Evolutionary conservation across 805 yeast genomes (phyloP), one percentile per base, ranked within the genome.

Genomic region (Komagataella pastoris): DNA sequence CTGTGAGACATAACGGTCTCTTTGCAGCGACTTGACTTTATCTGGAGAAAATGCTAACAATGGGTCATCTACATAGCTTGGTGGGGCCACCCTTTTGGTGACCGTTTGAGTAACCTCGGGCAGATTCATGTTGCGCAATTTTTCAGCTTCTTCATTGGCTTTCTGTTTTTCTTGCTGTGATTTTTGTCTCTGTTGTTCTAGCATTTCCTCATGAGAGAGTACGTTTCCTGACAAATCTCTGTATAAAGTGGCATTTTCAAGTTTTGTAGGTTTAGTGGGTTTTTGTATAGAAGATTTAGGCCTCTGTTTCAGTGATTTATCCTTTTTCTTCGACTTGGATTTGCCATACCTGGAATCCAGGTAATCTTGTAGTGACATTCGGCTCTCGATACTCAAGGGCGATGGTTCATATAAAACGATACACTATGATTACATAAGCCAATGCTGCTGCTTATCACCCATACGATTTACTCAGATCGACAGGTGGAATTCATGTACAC

Each of bases 31-130:
- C 30, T 57, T 57, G 3, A 53, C 51, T 18, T 59, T 58, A 1
- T 59, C 57, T 19, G 69, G 60, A 24, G 67, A 62, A 56, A 81
- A 83, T 10, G 70, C 58, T 2, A 73, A 62, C 23, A 85, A 71
- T 0, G 95, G 95, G 59, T 87, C 95, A 18, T 83, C 88, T 40
- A 71, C 71, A 12, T 61, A 59, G 14, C 40, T 30, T 30, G 40
- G 40, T 5, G 40, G 40, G 8, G 40, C 40, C 14, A 30, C 40
- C n/a, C 40, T 30, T 14, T 30, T 30, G 10, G 12, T 30, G 40
- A 4, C 40, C n/a, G 14, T 5, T 30, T 30, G 40, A 10, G n/a
- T 8, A 10, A 30, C 40, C 14, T 30, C 40, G n/a, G 40, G 40
- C 3, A 30, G 40, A 30, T 30, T 30, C 40, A 30, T 30, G 8